Conservation (phyloP, 257 asterid genomes). For the Nicotiana attenuata region DNA sequence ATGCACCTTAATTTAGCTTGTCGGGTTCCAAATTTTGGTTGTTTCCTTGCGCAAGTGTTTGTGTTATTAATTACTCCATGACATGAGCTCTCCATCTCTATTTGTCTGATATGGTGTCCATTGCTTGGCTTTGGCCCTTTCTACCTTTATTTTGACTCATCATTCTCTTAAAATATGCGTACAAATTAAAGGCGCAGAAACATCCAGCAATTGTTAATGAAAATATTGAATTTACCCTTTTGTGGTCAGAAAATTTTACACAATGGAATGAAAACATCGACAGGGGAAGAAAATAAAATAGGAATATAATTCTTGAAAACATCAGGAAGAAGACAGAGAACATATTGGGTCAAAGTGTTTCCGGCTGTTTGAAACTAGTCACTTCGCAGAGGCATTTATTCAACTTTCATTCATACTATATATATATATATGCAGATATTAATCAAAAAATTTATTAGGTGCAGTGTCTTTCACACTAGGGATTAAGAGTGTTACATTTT, state of each 20-base stretch:
- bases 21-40: neutral
- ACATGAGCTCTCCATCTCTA: constrained; percentile 3
- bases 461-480: neutral
- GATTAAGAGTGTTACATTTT: neutral
- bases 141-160: neutral
- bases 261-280: too few species aligned
- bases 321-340: neutral
- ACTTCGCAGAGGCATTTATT: too few species aligned
- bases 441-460: neutral
- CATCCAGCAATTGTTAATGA: neutral
- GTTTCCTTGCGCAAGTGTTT: neutral
- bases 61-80: neutral
- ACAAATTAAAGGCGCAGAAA: neutral
- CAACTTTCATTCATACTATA: too few species aligned
- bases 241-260: too few species aligned
- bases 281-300: too few species aligned
- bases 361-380: neutral
- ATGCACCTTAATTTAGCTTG: neutral
- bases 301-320: neutral
- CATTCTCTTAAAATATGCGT: too few species aligned
- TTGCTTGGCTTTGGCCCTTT: neutral
- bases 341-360: neutral
- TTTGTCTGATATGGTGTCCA: neutral
- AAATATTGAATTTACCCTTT: too few species aligned
- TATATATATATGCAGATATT: too few species aligned